A percentile compares a stretch with the other conserved stretches of the same genome.
These are phyloP conservation scores for Erodium moschatum DNA, from an alignment of 441 rosid genomes.

Conservation along the genomic window DNA sequence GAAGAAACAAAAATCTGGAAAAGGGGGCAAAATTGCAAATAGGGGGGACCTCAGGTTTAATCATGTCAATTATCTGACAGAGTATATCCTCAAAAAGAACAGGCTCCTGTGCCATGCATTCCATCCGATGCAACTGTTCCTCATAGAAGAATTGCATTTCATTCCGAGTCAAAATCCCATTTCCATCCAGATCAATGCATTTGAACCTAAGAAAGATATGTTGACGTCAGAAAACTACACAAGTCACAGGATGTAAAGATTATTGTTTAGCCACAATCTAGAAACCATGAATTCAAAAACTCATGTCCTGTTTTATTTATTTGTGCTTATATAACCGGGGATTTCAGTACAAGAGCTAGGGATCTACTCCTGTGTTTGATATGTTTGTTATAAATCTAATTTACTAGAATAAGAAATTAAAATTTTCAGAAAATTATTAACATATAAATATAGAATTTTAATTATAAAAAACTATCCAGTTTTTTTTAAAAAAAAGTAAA, in stretches of 20 bases:
- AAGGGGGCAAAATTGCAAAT: neutral
- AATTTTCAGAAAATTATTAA: too few relatives aligned
- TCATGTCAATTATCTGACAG: slow-evolving; percentile 58
- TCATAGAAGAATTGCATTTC: slow-evolving; percentile 57
- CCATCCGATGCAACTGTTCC: slow-evolving; percentile 65
- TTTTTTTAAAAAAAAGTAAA: too few relatives aligned
- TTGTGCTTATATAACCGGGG: too few relatives aligned
- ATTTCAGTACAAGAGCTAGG: too few relatives aligned
- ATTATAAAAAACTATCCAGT: too few relatives aligned
- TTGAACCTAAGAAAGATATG: slow-evolving; percentile 37
- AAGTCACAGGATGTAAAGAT: neutral
- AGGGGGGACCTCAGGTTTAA: slow-evolving; percentile 42
- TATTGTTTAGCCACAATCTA: neutral
- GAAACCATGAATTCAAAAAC: neutral
- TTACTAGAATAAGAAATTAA: too few relatives aligned
- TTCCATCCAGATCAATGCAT: slow-evolving; percentile 55
- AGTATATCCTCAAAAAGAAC: slow-evolving; percentile 50
- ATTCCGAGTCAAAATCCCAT: slow-evolving; percentile 47
- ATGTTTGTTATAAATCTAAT: too few relatives aligned
- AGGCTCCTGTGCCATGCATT: slow-evolving; percentile 50
- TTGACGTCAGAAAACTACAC: slow-evolving; percentile 4
- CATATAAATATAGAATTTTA: too few relatives aligned
- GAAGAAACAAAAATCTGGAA: slow-evolving; percentile 8
- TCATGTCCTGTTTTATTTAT: too few relatives aligned
- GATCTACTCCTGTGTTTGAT: too few relatives aligned